Evolutionary conservation across 2,329 filamentous ascomycete genomes (phyloP).

Genomic region (Cytospora piceicola): DNA sequence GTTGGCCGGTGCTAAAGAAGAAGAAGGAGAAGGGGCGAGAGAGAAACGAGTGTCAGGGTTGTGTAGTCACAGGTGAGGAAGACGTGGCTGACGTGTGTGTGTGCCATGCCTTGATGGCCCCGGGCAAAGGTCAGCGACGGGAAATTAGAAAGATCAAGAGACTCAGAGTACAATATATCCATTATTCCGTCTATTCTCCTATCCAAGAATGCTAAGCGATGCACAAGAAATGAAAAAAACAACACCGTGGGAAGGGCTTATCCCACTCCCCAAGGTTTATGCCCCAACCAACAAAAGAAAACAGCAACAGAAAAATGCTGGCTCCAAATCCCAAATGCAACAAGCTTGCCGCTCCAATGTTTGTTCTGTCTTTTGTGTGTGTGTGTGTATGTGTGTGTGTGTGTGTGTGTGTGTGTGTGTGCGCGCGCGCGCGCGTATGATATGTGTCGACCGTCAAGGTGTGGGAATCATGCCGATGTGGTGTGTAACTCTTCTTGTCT

Average conservation of each 20-base stretch:
- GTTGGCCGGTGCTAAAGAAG: no score
- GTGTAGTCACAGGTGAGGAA: no score
- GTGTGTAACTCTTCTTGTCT: neutral
- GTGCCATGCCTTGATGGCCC: no score
- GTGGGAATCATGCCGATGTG: neutral
- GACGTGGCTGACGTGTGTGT: no score
- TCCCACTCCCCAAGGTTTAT: neutral
- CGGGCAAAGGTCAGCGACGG: no score
- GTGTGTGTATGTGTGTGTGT: neutral
- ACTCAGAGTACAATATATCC: neutral
- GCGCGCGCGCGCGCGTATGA: no score
- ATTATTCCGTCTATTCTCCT: conserved; percentile 7
- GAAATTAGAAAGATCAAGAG: no score
- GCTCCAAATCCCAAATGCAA: neutral
- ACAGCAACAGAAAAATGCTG: neutral
- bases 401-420: no score
- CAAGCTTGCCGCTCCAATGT: neutral
- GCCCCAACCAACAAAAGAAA: neutral
- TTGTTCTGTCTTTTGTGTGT: neutral
- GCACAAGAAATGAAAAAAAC: neutral
- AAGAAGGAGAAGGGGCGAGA: no score
- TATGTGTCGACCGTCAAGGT: neutral
- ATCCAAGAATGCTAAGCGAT: conserved; percentile 3
- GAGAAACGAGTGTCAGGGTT: no score
- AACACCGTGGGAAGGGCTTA: neutral